Evolutionary conservation across 1,284 basidiomycete genomes (phyloP), one percentile per base, ranked within the genome.

Genomic region (Cryptococcus amylolentus): DNA sequence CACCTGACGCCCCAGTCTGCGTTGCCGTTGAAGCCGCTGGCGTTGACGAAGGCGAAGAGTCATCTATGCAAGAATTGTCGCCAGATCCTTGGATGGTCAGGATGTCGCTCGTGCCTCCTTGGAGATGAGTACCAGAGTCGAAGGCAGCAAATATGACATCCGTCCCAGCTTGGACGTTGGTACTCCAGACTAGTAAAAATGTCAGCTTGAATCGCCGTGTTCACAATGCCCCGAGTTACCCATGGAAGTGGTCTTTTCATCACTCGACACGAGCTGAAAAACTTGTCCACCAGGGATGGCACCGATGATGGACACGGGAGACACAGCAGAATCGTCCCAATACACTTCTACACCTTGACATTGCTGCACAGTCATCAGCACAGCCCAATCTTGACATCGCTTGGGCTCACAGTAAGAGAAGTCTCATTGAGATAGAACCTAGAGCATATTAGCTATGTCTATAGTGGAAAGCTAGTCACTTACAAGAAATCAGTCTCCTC

Each of bases 241-340:
- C 35, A 62, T 39, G 3, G 58, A 61, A 18, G 55, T 52, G 9
- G 58, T 54, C 27, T 56, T 49, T 45, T 49, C 35, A 39, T 53
- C 56, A 23, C 31, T 43, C 18, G 64, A 60, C 16, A 62, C 55
- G 38, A 69, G 59, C 52, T 70, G 62, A 50, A 73, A 66, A 1
- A 66, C 64, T 56, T 74, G 67, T 12, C 73, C 72, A 27, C 64
- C 62, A 13, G 73, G 73, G 47, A 76, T 74, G 18, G 63, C 71
- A 14, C 71, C 73, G 7, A 70, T 52, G 42, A 76, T 64, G 31
- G 57, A 63, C 8, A 72, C 69, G 5, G 72, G 70, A 13, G 55
- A 47, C 12, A 57, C 51, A 5, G 66, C 67, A 2, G 64, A 57
- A 3, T 48, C 28, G 38, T 68, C 65, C 68, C 69, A 74, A 44